phyloP scores from a whole-genome alignment of 345 rosid genomes.

The Luvunga scandens region DNA sequence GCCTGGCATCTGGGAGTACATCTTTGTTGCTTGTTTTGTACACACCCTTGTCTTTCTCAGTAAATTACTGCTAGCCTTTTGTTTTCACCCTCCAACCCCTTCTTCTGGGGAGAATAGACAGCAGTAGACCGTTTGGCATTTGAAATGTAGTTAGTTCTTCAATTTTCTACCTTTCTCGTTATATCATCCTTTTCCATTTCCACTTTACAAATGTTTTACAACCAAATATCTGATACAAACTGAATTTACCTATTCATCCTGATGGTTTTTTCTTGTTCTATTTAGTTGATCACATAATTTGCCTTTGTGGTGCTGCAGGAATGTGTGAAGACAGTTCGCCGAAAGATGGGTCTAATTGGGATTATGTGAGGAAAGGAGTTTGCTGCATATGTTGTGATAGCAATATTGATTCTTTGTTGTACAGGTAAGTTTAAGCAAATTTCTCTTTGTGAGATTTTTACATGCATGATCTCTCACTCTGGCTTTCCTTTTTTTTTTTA shows the following conservation, averaged over 20 bases:
- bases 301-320: constrained; percentile 39
- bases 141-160: background rate
- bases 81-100: background rate
- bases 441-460: background rate
- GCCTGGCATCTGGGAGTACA: background rate
- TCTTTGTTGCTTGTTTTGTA: too few species aligned
- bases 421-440: constrained; percentile 50
- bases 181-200: background rate
- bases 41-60: too few species aligned
- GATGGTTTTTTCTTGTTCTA: background rate
- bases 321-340: constrained; percentile 25
- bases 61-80: too few species aligned
- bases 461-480: background rate
- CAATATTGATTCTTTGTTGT: constrained; percentile 75
- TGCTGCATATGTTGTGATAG: constrained; percentile 73
- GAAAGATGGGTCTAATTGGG: constrained; percentile 65
- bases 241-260: background rate
- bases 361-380: constrained; percentile 72
- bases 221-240: background rate
- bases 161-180: background rate
- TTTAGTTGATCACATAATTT: background rate
- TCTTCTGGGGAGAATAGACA: background rate
- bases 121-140: background rate
- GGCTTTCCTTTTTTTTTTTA: background rate
- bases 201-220: background rate